A percentile compares a stretch with the other conserved stretches of the same genome.
These are phyloP conservation scores for Parmales sp. DNA, from an alignment of 108 stramenopile species.

Conservation along the genomic window DNA sequence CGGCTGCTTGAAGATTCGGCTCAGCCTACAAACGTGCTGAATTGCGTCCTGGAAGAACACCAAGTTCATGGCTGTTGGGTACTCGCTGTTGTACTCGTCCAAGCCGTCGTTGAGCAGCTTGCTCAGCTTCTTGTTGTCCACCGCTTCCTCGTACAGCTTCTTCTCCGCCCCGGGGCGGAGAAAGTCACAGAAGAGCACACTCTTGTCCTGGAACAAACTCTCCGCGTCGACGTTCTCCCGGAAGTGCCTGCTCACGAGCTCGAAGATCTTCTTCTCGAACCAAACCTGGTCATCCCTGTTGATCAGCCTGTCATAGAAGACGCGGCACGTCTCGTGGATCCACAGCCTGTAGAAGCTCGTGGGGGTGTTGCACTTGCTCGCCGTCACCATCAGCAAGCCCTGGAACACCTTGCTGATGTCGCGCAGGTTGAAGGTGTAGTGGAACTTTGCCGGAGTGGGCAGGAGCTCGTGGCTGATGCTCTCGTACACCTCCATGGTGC, in stretches of 20 bases:
- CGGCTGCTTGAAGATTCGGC: conserved; percentile 48
- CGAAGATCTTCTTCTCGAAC: conserved; percentile 35
- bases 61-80: conserved; percentile 47
- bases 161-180: conserved; percentile 24
- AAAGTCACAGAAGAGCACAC: conserved; percentile 45
- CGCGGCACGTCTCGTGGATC: conserved; percentile 42
- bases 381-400: conserved; percentile 44
- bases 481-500: conserved; percentile 45
- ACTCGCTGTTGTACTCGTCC: conserved; percentile 50
- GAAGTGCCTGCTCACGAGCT: conserved; percentile 35
- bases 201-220: conserved; percentile 23
- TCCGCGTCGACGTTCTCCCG: conserved; percentile 30
- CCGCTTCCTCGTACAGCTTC: conserved; percentile 32
- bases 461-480: conserved; percentile 37
- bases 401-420: conserved; percentile 60
- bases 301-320: conserved; percentile 56
- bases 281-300: conserved; percentile 43
- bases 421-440: conserved; percentile 63
- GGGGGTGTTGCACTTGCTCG: conserved; percentile 18
- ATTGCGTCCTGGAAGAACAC: conserved; percentile 52
- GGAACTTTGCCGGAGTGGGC: conserved; percentile 54
- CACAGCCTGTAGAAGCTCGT: conserved; percentile 37
- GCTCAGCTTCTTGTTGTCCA: conserved; percentile 23
- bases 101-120: conserved; percentile 33
- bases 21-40: conserved; percentile 38